These are phyloP conservation scores for Quercus alba DNA, from an alignment of 306 rosid genomes.

Conservation along the genomic window DNA sequence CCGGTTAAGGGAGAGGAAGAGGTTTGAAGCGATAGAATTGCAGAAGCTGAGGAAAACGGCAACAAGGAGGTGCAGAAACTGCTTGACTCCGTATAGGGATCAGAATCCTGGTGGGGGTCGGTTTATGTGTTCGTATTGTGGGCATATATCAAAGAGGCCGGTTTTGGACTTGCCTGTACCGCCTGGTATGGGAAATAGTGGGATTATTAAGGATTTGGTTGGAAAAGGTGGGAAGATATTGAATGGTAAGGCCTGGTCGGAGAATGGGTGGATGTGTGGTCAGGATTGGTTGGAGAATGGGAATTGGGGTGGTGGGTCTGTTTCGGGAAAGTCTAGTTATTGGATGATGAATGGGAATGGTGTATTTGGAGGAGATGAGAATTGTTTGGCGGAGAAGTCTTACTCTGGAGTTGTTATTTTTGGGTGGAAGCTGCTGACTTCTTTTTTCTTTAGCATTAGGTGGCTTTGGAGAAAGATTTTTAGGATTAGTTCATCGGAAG, in stretches of 20 bases:
- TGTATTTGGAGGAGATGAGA: slow-evolving; percentile 71
- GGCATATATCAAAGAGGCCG: slow-evolving; percentile 91
- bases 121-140: slow-evolving; percentile 97
- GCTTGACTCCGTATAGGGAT: slow-evolving; percentile 88
- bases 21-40: slow-evolving; percentile 87
- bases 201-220: slow-evolving; percentile 74
- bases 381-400: slow-evolving; percentile 83
- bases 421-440: slow-evolving; percentile 67
- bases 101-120: slow-evolving; percentile 98
- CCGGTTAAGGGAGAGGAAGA: slow-evolving; percentile 78
- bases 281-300: slow-evolving; percentile 94
- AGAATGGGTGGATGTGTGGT: slow-evolving; percentile 86
- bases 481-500: slow-evolving; percentile 73
- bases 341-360: slow-evolving; percentile 68
- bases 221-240: slow-evolving; percentile 89
- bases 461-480: slow-evolving; percentile 96
- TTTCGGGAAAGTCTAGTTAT: slow-evolving; percentile 51
- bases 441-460: slow-evolving; percentile 76
- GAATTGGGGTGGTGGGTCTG: slow-evolving; percentile 71
- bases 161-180: slow-evolving; percentile 86
- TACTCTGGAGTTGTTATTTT: slow-evolving; percentile 72
- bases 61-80: slow-evolving; percentile 82
- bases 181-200: slow-evolving; percentile 62
- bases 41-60: slow-evolving; percentile 92
- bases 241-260: slow-evolving; percentile 85